Evolutionary conservation across 2,329 filamentous ascomycete species (phyloP), one percentile per base, ranked within the genome.

Genomic region (Alternaria sp.): DNA sequence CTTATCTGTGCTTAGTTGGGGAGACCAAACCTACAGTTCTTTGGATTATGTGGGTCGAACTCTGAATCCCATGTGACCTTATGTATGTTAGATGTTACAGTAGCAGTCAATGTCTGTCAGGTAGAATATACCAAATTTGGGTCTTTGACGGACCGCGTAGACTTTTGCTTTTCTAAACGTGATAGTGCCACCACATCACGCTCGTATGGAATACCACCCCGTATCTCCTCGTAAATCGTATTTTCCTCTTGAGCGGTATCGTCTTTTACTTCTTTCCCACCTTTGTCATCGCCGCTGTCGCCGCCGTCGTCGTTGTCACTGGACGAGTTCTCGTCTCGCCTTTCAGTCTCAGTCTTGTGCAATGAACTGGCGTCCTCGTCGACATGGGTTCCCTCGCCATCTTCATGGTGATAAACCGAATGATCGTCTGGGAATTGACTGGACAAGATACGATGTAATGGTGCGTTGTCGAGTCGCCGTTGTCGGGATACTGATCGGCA

Each of bases 31-130:
- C 43, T 54, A 62, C 67, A 69, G 17, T 67, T 69, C 23, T 67
- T 69, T 5, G 83, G 83, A 54, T 85, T 85, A 23, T 73, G 73
- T 11, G 80, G 81, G 62, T 85, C 83, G 28, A 83, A 75, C 5
- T 81, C 76, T 3, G 79, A 78, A 59, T 84, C 83, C 83, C 83
- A 85, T 1, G 79, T 81, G 1, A 85, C 82, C 77, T 77, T 47
- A 19, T 17, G 0, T 0, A 32, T 47, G 60, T 73, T 30, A 71
- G 59, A 43, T 21, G 21, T 10, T 17, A 21, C 12, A 19, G 1
- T 49, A 44, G 28, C 23, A 25, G 40, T 43, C 15, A 44, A 28
- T n/a, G 36, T 12, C 26, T 30, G 28, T 36, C 6, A 55, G 13
- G 13, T 3, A 30, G 25, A 13, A 62, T 68, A 45, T 52, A 79